These are phyloP conservation scores for Collybia sp. DNA, from an alignment of 768 basidiomycete genomes.

Conservation along the genomic window DNA sequence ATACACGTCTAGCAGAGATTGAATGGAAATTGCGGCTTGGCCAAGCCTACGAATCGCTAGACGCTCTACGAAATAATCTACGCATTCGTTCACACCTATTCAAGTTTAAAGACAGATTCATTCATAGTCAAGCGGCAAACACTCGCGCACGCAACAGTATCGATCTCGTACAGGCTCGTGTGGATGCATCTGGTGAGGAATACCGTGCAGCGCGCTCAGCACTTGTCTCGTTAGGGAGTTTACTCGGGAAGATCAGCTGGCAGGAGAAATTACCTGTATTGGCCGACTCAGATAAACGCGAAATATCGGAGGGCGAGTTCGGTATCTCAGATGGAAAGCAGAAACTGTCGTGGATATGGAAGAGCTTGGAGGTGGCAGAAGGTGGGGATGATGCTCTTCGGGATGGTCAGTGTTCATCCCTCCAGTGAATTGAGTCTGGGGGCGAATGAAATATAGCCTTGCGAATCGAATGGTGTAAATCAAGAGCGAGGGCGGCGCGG, in stretches of 20 bases:
- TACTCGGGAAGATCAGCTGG: conserved; percentile 9
- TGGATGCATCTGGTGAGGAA: conserved; percentile 7
- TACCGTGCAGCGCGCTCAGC: conserved; percentile 15
- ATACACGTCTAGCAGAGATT: conserved; percentile 3
- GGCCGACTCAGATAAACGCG: conserved; percentile 10
- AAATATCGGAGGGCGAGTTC: conserved; percentile 10
- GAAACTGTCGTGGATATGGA: conserved; percentile 10
- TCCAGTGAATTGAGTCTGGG: neutral
- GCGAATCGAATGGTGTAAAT: conserved; percentile 8
- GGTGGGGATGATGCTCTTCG: neutral
- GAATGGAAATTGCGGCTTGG: conserved; percentile 16
- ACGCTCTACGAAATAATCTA: conserved; percentile 12
- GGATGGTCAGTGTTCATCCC: conserved; percentile 1
- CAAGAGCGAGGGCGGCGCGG: conserved; percentile 1
- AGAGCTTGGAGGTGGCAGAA: neutral
- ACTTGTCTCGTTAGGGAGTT: conserved; percentile 2
- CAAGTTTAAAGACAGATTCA: conserved; percentile 14
- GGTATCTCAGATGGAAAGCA: conserved; percentile 4
- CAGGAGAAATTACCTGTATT: conserved; percentile 9
- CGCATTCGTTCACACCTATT: conserved; percentile 15
- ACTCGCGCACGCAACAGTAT: conserved; percentile 17
- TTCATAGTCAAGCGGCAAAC: conserved; percentile 17
- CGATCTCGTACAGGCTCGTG: conserved; percentile 8
- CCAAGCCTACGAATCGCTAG: conserved; percentile 20
- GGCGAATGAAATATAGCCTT: conserved; percentile 3